A percentile compares a stretch with the other conserved stretches of the same genome.
Evolutionary conservation across 768 basidiomycete genomes (phyloP).

Genomic region (Mycena latifolia): DNA sequence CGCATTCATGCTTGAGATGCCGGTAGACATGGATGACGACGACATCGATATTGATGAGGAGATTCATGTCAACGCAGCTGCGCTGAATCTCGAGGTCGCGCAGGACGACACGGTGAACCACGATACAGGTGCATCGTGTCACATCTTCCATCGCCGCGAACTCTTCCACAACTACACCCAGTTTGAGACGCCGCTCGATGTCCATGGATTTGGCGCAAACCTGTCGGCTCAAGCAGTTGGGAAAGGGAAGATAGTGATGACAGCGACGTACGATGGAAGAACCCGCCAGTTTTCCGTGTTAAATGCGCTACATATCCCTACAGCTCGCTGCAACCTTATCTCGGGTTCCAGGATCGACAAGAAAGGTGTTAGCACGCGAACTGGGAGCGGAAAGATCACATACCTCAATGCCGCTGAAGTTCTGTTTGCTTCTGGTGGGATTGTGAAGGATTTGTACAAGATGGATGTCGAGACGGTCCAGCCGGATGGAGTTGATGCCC

Average conservation of each 20-base stretch:
- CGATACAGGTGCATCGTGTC: constrained; percentile 34
- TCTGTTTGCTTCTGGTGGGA: neutral
- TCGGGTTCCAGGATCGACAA: neutral
- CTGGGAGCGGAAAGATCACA: neutral
- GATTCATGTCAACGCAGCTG: constrained; percentile 12
- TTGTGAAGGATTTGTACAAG: neutral
- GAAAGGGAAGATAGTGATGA: constrained; percentile 23
- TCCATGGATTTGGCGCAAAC: constrained; percentile 19
- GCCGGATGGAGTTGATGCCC: neutral
- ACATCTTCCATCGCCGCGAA: constrained; percentile 1
- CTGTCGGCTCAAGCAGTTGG: constrained; percentile 28
- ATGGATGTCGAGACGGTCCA: neutral
- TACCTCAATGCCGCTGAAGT: neutral
- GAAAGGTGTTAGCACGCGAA: neutral
- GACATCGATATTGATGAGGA: constrained; percentile 22
- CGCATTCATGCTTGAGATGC: neutral
- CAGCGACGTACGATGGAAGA: neutral
- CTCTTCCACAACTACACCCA: constrained; percentile 23
- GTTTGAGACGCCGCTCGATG: constrained; percentile 18
- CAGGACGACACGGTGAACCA: constrained; percentile 22
- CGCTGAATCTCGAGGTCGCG: too few relatives aligned
- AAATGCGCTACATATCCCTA: constrained; percentile 18
- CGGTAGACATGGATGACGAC: neutral
- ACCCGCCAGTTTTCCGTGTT: constrained; percentile 2
- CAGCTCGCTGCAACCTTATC: constrained; percentile 27